Evolutionary conservation across 805 yeast genomes (phyloP), one percentile per base, ranked within the genome.

Genomic region (Wickerhamiella siamensis): DNA sequence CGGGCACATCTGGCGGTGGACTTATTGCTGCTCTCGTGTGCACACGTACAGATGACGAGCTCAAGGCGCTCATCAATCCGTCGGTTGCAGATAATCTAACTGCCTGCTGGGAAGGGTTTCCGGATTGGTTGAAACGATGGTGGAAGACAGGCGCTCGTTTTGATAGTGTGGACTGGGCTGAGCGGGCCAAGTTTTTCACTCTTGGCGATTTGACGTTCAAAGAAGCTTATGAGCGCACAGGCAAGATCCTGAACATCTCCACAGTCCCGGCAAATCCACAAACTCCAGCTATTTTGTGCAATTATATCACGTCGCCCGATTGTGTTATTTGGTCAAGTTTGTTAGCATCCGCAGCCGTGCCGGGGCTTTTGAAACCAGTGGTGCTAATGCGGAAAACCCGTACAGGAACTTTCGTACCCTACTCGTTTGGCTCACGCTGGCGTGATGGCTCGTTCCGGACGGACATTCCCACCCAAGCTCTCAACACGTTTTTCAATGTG

Each of bases 1-100:
- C 82, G 29, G 93, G 93, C 1, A 81, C 91, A 0, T 75, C 83
- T 0, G 88, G 91, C 2, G 93, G 93, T 14, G 88, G 86, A 1
- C 60, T 79, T 10, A 74, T 80, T 12, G 87, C 91, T 0, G 82
- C 86, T 0, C 57, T 81, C 32, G 73, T 79, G 0, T 71, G 84
- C 40, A 74, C 83, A 0, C 62, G 87, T 42, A 76, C 83, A 0
- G 71, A 79, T 51, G 77, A 74, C 16, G 93, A 82, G 54, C 65
- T 81, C 33, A 56, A 60, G 24, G 59, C 68, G 40, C 53, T 79
- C 31, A 54, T 82, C 10, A 71, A 62, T 0, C 87, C 88, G 0
- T 67, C 74, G 49, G 54, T 81, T 33, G 79, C 84, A 1, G 52
- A 64, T 18, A 74, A 71, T 45, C 74, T 81, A 42, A 77, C 79